Conservation (phyloP, 1,284 basidiomycete species). For the Cutaneotrichosporon sp. region DNA sequence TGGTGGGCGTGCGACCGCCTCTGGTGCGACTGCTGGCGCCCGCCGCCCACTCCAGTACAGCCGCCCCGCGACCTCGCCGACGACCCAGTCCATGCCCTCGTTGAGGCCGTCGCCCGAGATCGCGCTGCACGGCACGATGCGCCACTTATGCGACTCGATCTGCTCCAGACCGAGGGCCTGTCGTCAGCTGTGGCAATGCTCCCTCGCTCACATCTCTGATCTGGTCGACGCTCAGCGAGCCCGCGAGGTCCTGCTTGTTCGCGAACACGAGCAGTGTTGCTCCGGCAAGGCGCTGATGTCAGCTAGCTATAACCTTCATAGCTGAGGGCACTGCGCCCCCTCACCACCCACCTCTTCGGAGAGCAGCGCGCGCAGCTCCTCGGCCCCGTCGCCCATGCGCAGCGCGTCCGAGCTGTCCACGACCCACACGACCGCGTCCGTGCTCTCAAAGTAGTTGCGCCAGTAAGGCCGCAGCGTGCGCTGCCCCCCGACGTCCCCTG, state of each 20-base stretch:
- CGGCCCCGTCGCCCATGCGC: slow-evolving; percentile 83
- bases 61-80: slow-evolving; percentile 80
- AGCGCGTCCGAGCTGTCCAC: slow-evolving; percentile 91
- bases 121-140: slow-evolving; percentile 88
- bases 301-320: neutral
- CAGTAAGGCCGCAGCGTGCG: slow-evolving; percentile 94
- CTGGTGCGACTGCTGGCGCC: neutral
- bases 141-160: slow-evolving; percentile 87
- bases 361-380: slow-evolving; percentile 81
- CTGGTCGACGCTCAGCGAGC: slow-evolving; percentile 78
- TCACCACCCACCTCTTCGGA: slow-evolving; percentile 77
- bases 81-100: slow-evolving; percentile 90
- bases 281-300: slow-evolving; percentile 76
- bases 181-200: slow-evolving; percentile 1
- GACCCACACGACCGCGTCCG: slow-evolving; percentile 98
- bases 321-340: neutral
- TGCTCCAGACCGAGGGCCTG: slow-evolving; percentile 73
- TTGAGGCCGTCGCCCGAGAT: slow-evolving; percentile 83
- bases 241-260: slow-evolving; percentile 97
- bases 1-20: neutral
- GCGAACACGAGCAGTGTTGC: slow-evolving; percentile 95
- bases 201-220: slow-evolving; percentile 70
- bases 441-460: slow-evolving; percentile 99
- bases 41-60: slow-evolving; percentile 48
- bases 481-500: slow-evolving; percentile 97